Conservation (phyloP, 768 basidiomycete species). For the Tulasnella sp. region DNA sequence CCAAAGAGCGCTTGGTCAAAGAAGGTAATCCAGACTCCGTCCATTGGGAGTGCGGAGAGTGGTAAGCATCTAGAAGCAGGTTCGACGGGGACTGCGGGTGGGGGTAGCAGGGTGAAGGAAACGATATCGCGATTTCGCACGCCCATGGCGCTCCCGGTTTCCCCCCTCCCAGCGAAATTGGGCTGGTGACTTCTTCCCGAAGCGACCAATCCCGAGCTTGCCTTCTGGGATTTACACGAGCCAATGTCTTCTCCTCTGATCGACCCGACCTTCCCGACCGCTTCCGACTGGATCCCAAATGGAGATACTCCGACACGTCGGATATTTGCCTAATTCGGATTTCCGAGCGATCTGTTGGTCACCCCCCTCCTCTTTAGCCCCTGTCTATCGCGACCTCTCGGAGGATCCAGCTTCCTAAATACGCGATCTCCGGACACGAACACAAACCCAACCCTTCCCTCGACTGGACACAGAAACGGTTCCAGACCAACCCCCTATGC, state of each 20-base stretch:
- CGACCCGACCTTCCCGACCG: constrained; percentile 1
- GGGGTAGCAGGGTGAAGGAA: not conserved
- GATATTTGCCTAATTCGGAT: not conserved
- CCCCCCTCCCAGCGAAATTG: not conserved
- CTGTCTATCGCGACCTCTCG: not conserved
- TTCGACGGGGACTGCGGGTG: not conserved
- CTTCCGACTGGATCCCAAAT: not conserved
- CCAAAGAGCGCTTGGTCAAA: not conserved
- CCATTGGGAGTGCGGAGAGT: not conserved
- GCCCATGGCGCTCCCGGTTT: constrained; percentile 11
- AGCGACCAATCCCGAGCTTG: not conserved
- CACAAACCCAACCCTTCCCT: too few species aligned
- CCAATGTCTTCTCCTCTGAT: not conserved
- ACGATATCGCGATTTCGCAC: constrained; percentile 4
- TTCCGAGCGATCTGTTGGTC: not conserved
- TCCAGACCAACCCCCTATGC: too few species aligned
- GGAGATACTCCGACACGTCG: not conserved
- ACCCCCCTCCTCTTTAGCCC: not conserved
- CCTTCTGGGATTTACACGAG: constrained; percentile 6
- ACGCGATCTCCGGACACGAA: too few species aligned
- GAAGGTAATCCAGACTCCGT: not conserved
- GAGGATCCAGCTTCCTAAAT: not conserved
- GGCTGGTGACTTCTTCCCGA: constrained; percentile 5
- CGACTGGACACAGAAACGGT: too few species aligned
- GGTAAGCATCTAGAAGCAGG: not conserved